A percentile compares a stretch with the other conserved stretches of the same genome.
These are phyloP conservation scores for Fomitopsis betulina DNA, from an alignment of 1,284 basidiomycete species.

Conservation along the genomic window DNA sequence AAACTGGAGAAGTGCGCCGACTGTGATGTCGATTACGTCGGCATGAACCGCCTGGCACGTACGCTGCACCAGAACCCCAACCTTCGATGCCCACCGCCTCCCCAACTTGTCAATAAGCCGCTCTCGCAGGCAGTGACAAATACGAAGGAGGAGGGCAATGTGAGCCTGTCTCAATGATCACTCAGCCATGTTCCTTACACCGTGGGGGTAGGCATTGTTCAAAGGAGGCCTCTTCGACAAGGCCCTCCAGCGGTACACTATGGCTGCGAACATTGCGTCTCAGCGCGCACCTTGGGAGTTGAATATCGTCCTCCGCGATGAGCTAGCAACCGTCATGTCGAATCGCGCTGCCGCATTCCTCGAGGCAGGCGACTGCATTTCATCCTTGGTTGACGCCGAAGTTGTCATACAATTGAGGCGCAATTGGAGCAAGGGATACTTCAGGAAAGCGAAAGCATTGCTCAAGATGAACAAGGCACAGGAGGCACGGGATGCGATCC, in stretches of 20 bases:
- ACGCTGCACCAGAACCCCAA: slow-evolving; percentile 68
- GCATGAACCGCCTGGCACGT: slow-evolving; percentile 69
- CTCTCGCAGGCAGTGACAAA: slow-evolving; percentile 68
- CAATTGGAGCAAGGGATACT: slow-evolving; percentile 95
- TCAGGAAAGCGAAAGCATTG: slow-evolving; percentile 87
- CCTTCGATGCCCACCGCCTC: slow-evolving; percentile 77
- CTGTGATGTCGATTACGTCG: slow-evolving; percentile 68
- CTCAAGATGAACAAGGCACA: slow-evolving; percentile 66
- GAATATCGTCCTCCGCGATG: slow-evolving; percentile 80
- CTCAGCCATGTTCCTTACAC: neutral
- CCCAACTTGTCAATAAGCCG: slow-evolving; percentile 71
- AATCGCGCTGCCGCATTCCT: slow-evolving; percentile 89
- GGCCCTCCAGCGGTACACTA: slow-evolving; percentile 82
- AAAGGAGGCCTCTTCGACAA: slow-evolving; percentile 69
- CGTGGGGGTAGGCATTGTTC: slow-evolving; percentile 59
- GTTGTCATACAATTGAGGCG: slow-evolving; percentile 82
- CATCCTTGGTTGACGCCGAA: slow-evolving; percentile 89
- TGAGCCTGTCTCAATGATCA: slow-evolving; percentile 29
- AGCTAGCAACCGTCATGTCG: slow-evolving; percentile 83
- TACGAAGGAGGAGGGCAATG: slow-evolving; percentile 90
- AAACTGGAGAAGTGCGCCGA: slow-evolving; percentile 64
- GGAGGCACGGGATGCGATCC: slow-evolving; percentile 82
- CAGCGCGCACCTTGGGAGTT: slow-evolving; percentile 91
- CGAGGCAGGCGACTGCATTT: slow-evolving; percentile 73
- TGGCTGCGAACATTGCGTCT: slow-evolving; percentile 78